These are phyloP conservation scores for Triadica sebifera DNA, from an alignment of 345 rosid genomes.

Conservation along the genomic window DNA sequence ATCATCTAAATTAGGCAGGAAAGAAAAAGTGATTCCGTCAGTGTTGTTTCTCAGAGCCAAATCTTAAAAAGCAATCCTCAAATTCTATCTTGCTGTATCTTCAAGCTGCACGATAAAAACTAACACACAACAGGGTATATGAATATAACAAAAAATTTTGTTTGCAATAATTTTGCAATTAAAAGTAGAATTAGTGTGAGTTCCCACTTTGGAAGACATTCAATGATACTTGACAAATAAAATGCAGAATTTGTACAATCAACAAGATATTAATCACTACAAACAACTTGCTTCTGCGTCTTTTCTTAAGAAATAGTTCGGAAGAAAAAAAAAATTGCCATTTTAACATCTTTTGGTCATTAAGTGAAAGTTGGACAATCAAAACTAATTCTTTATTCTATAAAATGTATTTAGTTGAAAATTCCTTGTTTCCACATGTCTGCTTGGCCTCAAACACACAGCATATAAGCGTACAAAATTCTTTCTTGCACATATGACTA, in stretches of 20 bases:
- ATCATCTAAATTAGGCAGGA: conserved; percentile 18
- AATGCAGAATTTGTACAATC: background rate
- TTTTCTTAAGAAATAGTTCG: no score
- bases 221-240: background rate
- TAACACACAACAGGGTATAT: conserved; percentile 28
- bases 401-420: background rate
- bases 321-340: background rate
- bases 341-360: background rate
- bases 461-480: background rate
- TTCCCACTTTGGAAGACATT: background rate
- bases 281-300: background rate
- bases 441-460: background rate
- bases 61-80: conserved; percentile 28
- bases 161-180: conserved; percentile 6
- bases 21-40: conserved; percentile 17
- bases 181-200: conserved; percentile 11
- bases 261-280: background rate
- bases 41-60: conserved; percentile 21
- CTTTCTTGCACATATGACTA: background rate
- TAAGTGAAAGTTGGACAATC: background rate
- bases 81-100: conserved; percentile 27
- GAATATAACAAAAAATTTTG: conserved; percentile 19
- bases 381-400: background rate
- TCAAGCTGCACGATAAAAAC: conserved; percentile 34
- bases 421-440: background rate